Evolutionary conservation across 164 flowering plant genomes (phyloP), one percentile per base, ranked within the genome.

Genomic region (Aristolochia contorta): DNA sequence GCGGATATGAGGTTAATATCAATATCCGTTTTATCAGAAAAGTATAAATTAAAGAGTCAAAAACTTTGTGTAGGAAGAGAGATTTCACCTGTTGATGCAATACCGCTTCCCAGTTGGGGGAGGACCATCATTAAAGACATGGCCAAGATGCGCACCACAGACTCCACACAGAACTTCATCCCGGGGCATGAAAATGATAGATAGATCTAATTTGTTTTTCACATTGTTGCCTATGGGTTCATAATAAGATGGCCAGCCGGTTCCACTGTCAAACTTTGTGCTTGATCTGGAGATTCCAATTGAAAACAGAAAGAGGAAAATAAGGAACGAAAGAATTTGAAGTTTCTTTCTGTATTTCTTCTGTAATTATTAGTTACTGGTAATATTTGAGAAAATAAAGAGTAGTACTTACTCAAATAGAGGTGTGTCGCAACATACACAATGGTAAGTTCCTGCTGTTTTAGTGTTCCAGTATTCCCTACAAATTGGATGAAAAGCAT

Each of bases 201-300:
- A 91, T 74, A 81, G 30, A 75, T 91, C 98, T 55, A 86, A 63
- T 69, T 89, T 85, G 13, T 91, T 80, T 63, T 86, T 84, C 57
- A 84, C 95, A 71, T 89, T 89, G 77, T 69, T 75, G n/a, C 83
- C 92, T 4, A 85, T 57, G 3, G 92, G 86, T 60, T 89, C 69
- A 67, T 85, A 87, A 67, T 82, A 91, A 16, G 96, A 91, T 60
- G 98, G 96, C 96, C 98, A 89, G 47, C 98, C 98, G 43, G 98
- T 91, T 64, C 98, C 96, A 59, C 98, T 89, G 65, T 91, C 95
- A 66, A 91, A 91, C 65, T 91, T 91, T 18, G 98, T 87, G 8
- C 85, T 76, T 63, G 98, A 91, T 67, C 98, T 91, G 68, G 3
- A 64, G 12, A 59, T 37, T 37, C 43, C 43, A 37, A 27, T 27